phyloP scores from a whole-genome alignment of 2,329 filamentous ascomycete genomes.

The Orbilia ellipsospora region DNA sequence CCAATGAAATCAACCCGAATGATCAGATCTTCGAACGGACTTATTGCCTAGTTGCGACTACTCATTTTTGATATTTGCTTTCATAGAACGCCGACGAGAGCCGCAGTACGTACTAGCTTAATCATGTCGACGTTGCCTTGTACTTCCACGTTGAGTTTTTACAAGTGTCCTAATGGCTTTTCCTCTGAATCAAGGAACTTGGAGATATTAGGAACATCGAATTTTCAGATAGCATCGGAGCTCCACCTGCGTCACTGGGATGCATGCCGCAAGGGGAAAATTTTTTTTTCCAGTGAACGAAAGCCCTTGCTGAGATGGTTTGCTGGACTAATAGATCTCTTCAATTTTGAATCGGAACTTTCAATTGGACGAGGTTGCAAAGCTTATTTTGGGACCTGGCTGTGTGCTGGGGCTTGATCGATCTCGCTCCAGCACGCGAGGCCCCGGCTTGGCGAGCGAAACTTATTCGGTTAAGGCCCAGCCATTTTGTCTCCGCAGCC shows the following conservation, averaged over 20 bases:
- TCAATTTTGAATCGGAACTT: not conserved
- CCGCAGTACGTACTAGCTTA: not conserved
- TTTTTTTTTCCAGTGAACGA: too few relatives aligned
- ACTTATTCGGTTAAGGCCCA: conserved; percentile 6
- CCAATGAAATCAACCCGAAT: not conserved
- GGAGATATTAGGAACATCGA: too few relatives aligned
- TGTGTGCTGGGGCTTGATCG: conserved; percentile 1
- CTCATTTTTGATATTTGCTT: not conserved
- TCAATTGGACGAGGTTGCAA: not conserved
- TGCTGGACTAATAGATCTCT: not conserved
- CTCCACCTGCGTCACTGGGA: too few relatives aligned
- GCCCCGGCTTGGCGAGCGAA: conserved; percentile 28
- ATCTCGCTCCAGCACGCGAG: conserved; percentile 23
- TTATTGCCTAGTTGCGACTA: conserved; percentile 10
- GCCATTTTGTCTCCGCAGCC: conserved; percentile 7
- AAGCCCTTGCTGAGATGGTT: too few relatives aligned
- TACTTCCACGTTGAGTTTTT: too few relatives aligned
- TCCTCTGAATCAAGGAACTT: too few relatives aligned
- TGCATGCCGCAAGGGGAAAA: too few relatives aligned
- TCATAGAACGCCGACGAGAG: not conserved
- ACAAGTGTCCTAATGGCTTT: too few relatives aligned
- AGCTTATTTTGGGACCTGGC: too few relatives aligned
- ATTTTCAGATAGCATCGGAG: too few relatives aligned
- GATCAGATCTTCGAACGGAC: not conserved
- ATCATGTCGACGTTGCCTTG: too few relatives aligned